Base-by-base conservation (phyloP, 2,329 filamentous ascomycete species). In the Neocatenulostroma microsporum region DNA sequence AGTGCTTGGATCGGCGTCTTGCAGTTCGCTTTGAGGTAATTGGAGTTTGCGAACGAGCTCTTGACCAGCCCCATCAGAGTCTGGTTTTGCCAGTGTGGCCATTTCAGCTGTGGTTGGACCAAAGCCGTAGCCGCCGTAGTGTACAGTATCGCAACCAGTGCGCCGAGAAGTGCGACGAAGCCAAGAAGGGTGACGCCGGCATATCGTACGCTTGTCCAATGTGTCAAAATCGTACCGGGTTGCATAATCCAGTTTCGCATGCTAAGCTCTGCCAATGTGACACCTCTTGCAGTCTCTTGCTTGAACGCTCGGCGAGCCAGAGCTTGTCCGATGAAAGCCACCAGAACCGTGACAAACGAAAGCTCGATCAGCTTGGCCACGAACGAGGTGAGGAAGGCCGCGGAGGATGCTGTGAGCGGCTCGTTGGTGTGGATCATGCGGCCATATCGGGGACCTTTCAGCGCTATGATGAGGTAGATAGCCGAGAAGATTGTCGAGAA, bases 351-450 rank as follows among this genome's bases (percentile, higher is more conserved):
- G 3, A 85, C 82, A 51, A 87, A 89, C 0, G 80, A 78, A 45
- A 88, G 55, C 59, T 89, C 84, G 31, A 88, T 84, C 0, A 80
- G 74, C 59, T 88, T 89, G 6, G 84, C 81, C 23, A 85, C 63
- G 2, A 85, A 60, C 0, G 82, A 73, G n/a, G 76, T 78, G 1
- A 88, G 52, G 1, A 84, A 60, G 1, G 76, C 78, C 0, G 84
- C 83, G 2, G 76, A 80, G 0, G 77, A 71, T 0, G 79, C 77
- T 0, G 66, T 64, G 12, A 88, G 49, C 0, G 55, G 50, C 6
- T 70, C 46, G 10, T 70, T 62, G 4, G 66, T 69, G 10, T 68
- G 68, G 29, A 87, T 78, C 2, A 48, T 56, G 7, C 62, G 63
- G 7, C 78, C 78, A 60, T 76, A 87, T 43, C 73, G 63, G 0